These are phyloP conservation scores for Podospora didyma DNA, from an alignment of 495 filamentous ascomycete species.

Conservation along the genomic window DNA sequence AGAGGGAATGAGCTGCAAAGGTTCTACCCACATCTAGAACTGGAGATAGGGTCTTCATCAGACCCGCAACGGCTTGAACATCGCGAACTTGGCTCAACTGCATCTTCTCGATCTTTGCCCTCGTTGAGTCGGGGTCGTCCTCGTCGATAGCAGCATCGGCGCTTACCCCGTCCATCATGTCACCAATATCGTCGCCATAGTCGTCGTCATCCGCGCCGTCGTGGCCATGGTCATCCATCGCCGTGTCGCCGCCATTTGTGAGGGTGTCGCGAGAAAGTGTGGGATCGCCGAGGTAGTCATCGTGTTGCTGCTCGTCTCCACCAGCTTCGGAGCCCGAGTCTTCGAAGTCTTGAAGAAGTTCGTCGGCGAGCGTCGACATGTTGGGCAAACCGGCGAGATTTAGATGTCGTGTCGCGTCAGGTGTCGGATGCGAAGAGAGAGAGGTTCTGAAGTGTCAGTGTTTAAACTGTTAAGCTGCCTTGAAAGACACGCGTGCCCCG, in stretches of 20 bases:
- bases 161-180: conserved; percentile 50
- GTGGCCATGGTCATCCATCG: conserved; percentile 39
- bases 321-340: conserved; percentile 62
- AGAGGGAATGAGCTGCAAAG: conserved; percentile 9
- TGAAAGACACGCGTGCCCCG: too few relatives aligned
- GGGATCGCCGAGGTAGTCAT: conserved; percentile 34
- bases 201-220: conserved; percentile 45
- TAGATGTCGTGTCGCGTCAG: neutral
- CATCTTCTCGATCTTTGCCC: conserved; percentile 76
- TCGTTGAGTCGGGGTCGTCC: conserved; percentile 64
- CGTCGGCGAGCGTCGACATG: conserved; percentile 79
- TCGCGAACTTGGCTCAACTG: conserved; percentile 66
- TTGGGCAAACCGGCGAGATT: conserved; percentile 15
- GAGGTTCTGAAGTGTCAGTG: too few relatives aligned
- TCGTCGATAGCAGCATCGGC: conserved; percentile 41
- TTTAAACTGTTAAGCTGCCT: too few relatives aligned
- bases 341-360: conserved; percentile 87
- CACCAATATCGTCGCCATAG: conserved; percentile 54
- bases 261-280: conserved; percentile 11
- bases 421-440: too few relatives aligned
- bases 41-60: conserved; percentile 74
- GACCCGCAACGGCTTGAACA: conserved; percentile 65
- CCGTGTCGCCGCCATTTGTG: conserved; percentile 23
- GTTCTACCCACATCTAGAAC: conserved; percentile 66
- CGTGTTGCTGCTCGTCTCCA: conserved; percentile 48